Evolutionary conservation across 139 green algal genomes (phyloP), one percentile per base, ranked within the genome.

Genomic region (Chlamydomonas incerta): DNA sequence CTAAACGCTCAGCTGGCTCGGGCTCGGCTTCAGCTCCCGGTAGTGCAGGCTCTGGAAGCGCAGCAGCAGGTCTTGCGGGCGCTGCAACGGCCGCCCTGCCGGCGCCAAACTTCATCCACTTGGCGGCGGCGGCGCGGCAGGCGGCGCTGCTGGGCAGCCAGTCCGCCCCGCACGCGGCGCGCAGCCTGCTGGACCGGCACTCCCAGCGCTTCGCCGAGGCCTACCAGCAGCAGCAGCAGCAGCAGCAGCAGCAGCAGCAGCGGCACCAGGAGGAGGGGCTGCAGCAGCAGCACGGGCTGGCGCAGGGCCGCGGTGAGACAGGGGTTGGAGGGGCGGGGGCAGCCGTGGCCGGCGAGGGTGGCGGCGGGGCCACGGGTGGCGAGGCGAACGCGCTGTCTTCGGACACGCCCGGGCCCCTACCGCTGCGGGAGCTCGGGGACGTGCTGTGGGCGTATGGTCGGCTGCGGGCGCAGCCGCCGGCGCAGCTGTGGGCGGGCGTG

Each of bases 391-490:
- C 62, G 9, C 26, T 17, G 28, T 5, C 5, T 50, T 50, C 41
- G 62, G 14, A 20, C 20, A n/a, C n/a, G n/a, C 24, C 62, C 10
- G 20, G 62, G 62, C 31, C 52, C 1, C 52, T 41, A 35, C 68
- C 52, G 5, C 55, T 86, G 28, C 52, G 80, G 24, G 80, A 86
- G 80, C 14, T 86, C 20, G 55, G 50, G 14, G 80, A 86, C 33
- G 68, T 86, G 41, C 57, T 86, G 52, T 86, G 80, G 80, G 80
- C 80, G 35, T 86, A 79, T 35, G 80, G 80, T 0, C 76, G 35
- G 50, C 67, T 86, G 68, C 80, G 71, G 4, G 47, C 21, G 21
- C 60, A 62, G 68, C 80, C 80, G 29, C 68, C 67, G 24, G 28
- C 11, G 20, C 15, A 15, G 17, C 33, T 33, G 2, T 86, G 80